Conservation (phyloP, 2,329 filamentous ascomycete genomes). For the Truncatella angustata region DNA sequence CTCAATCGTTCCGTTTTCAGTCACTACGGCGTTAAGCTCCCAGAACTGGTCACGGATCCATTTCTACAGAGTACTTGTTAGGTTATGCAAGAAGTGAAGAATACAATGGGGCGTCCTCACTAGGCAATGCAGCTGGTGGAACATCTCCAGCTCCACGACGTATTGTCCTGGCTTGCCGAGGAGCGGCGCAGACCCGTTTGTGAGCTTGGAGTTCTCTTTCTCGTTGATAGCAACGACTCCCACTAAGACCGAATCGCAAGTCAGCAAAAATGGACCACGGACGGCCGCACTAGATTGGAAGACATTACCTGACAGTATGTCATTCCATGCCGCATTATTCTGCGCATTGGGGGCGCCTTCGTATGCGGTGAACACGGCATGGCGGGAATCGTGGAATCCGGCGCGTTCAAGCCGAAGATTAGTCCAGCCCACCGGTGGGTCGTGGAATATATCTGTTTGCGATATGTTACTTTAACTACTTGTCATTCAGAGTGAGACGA, state of each 20-base stretch:
- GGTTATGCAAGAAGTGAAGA: background rate
- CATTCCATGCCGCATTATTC: background rate
- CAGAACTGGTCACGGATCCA: background rate
- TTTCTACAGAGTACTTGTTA: slow-evolving; percentile 1
- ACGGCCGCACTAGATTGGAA: background rate
- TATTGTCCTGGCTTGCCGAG: background rate
- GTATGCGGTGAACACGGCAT: background rate
- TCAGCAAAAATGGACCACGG: background rate
- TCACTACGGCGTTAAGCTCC: background rate
- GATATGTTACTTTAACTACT: too few species aligned
- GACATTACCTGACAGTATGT: background rate
- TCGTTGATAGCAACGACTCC: background rate
- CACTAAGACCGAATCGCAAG: background rate
- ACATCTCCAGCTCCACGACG: background rate
- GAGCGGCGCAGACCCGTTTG: background rate
- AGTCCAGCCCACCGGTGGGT: too few species aligned
- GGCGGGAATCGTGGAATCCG: background rate
- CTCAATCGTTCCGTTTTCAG: too few species aligned
- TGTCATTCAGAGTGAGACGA: too few species aligned
- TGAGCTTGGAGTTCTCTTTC: background rate
- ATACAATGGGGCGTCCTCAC: background rate
- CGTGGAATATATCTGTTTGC: too few species aligned
- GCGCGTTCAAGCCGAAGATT: background rate
- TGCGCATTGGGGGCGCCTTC: background rate
- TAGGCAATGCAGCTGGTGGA: slow-evolving; percentile 1